phyloP scores from a whole-genome alignment of 352 stramenopile genomes.

The Pythium scleroteichum region DNA sequence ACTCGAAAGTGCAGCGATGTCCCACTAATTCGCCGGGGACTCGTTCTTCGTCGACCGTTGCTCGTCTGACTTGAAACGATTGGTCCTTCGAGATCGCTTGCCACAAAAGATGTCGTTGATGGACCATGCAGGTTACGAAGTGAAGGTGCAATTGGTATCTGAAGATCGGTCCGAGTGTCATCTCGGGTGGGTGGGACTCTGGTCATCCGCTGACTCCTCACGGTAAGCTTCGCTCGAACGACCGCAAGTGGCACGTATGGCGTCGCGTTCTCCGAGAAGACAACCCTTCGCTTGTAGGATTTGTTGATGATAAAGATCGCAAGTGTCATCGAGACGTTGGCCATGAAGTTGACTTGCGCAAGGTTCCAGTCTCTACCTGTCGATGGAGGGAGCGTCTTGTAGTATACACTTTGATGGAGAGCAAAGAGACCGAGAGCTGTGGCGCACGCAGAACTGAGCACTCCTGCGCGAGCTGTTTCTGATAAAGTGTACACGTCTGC shows the following conservation, averaged over 20 bases:
- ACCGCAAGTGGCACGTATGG: conserved; percentile 19
- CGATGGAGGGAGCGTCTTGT: background rate
- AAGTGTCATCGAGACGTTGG: conserved; percentile 28
- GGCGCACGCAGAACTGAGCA: background rate
- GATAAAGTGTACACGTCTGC: conserved; percentile 21
- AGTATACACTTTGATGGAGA: background rate
- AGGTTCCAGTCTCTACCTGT: conserved; percentile 14
- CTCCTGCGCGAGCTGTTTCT: conserved; percentile 4
- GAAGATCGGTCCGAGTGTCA: too few relatives aligned
- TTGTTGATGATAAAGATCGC: conserved; percentile 30
- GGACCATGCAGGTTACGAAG: too few relatives aligned
- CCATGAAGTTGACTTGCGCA: conserved; percentile 23
- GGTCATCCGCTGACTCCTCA: conserved; percentile 5
- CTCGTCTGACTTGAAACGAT: conserved; percentile 1
- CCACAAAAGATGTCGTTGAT: background rate
- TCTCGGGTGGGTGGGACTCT: background rate
- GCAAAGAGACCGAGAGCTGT: background rate
- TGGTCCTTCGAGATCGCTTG: conserved; percentile 1
- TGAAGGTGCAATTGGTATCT: too few relatives aligned
- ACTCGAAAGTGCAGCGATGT: conserved; percentile 14
- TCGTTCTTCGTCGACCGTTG: conserved; percentile 1
- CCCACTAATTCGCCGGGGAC: background rate
- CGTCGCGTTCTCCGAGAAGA: conserved; percentile 12
- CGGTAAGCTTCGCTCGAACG: conserved; percentile 9
- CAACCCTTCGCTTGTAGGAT: conserved; percentile 22